Conservation (phyloP, 768 basidiomycete species). For the Fomitopsis pulvina region DNA sequence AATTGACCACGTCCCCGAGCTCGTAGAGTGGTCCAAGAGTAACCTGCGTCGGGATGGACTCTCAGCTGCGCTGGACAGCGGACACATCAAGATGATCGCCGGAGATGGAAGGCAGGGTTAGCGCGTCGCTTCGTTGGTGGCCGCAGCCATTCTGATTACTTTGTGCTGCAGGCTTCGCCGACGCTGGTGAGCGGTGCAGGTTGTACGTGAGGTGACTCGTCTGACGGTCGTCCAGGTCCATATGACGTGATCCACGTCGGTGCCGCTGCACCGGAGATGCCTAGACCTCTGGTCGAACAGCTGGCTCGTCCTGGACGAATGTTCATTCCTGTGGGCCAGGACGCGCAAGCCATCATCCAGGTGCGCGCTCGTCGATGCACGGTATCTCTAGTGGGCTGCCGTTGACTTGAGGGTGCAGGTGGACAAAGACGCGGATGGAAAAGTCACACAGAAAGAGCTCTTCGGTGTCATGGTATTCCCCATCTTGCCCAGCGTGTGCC, state of each 20-base stretch:
- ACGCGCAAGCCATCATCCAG: conserved; percentile 45
- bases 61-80: conserved; percentile 42
- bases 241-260: conserved; percentile 84
- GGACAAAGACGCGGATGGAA: conserved; percentile 71
- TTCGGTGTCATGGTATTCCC: conserved; percentile 71
- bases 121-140: conserved; percentile 6
- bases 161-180: background rate
- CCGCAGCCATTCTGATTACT: background rate
- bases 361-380: background rate
- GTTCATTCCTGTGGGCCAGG: conserved; percentile 86
- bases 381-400: background rate
- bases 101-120: conserved; percentile 81
- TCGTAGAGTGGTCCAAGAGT: conserved; percentile 60
- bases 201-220: background rate
- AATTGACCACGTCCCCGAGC: conserved; percentile 83
- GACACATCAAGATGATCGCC: conserved; percentile 52
- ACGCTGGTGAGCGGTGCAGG: background rate
- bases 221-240: conserved; percentile 10
- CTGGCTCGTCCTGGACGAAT: conserved; percentile 71
- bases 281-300: conserved; percentile 68
- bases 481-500: background rate
- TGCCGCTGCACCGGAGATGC: conserved; percentile 77
- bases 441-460: conserved; percentile 53
- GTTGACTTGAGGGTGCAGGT: conserved; percentile 34
- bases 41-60: conserved; percentile 70